Evolutionary conservation across 2,329 filamentous ascomycete species (phyloP).

Genomic region (Calonectria naviculata): DNA sequence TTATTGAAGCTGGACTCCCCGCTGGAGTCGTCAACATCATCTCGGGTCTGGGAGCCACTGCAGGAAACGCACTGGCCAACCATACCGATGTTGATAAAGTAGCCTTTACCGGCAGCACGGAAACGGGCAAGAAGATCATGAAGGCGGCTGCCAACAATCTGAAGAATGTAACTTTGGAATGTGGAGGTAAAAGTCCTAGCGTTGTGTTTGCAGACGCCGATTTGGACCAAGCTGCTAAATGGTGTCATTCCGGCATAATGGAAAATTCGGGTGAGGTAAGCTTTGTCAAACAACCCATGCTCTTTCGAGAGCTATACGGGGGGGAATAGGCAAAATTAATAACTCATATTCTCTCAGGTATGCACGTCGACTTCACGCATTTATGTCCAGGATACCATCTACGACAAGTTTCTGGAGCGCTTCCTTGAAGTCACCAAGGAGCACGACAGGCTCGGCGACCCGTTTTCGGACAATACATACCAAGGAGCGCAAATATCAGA

Average conservation of each 20-base stretch:
- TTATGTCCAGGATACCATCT: conserved; percentile 66
- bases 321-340: no score
- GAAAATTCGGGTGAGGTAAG: conserved; percentile 67
- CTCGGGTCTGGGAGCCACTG: conserved; percentile 72
- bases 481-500: conserved; percentile 76
- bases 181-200: conserved; percentile 68
- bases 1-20: conserved; percentile 78
- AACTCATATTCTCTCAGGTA: conserved; percentile 51
- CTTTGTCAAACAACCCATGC: no score
- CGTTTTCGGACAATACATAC: conserved; percentile 70
- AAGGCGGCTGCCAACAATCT: conserved; percentile 69
- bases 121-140: conserved; percentile 75
- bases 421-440: conserved; percentile 60
- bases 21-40: conserved; percentile 78
- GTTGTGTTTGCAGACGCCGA: conserved; percentile 70
- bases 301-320: no score
- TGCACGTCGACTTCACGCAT: conserved; percentile 69
- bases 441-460: conserved; percentile 69
- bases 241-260: conserved; percentile 52
- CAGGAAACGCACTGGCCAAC: conserved; percentile 71
- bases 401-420: conserved; percentile 68
- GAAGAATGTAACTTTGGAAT: conserved; percentile 69
- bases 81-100: conserved; percentile 76
- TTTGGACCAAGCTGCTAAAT: conserved; percentile 70
- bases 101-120: conserved; percentile 77